A percentile compares a stretch with the other conserved stretches of the same genome.
phyloP scores from a whole-genome alignment of 2,329 filamentous ascomycete species.

The Ophiosphaerella herpotricha region DNA sequence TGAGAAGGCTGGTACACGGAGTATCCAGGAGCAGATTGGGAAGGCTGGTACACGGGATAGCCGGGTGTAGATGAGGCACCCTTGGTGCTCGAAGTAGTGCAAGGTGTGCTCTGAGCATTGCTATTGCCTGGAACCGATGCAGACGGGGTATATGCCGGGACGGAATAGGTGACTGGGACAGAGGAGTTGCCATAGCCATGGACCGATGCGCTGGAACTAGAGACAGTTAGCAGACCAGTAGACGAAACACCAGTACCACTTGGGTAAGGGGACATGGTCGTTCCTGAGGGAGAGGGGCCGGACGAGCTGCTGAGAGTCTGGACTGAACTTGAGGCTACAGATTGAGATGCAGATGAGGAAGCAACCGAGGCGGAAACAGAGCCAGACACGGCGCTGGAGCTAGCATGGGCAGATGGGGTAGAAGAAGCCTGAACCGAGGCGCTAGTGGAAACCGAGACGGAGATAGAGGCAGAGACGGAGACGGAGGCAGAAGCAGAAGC shows the following conservation, averaged over 20 bases:
- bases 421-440: background rate
- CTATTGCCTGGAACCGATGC: background rate
- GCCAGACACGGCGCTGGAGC: background rate
- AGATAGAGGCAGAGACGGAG: background rate
- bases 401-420: background rate
- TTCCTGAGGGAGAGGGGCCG: background rate
- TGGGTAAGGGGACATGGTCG: background rate
- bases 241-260: background rate
- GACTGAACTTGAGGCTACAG: background rate
- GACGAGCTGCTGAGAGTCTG: background rate
- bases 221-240: background rate
- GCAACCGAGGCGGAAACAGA: background rate
- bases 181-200: background rate
- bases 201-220: background rate
- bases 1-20: background rate
- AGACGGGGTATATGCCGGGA: background rate
- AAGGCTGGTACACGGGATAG: background rate
- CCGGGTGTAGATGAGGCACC: slow-evolving; percentile 1
- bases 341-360: background rate
- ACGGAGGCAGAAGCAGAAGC: background rate
- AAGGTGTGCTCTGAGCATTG: slow-evolving; percentile 1
- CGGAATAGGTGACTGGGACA: background rate
- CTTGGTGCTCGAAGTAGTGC: slow-evolving; percentile 1
- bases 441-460: background rate
- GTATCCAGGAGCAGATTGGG: background rate